A percentile compares a stretch with the other conserved stretches of the same genome.
These are phyloP conservation scores for Aquanectria penicillioides DNA, from an alignment of 2,329 filamentous ascomycete species.

Conservation along the genomic window DNA sequence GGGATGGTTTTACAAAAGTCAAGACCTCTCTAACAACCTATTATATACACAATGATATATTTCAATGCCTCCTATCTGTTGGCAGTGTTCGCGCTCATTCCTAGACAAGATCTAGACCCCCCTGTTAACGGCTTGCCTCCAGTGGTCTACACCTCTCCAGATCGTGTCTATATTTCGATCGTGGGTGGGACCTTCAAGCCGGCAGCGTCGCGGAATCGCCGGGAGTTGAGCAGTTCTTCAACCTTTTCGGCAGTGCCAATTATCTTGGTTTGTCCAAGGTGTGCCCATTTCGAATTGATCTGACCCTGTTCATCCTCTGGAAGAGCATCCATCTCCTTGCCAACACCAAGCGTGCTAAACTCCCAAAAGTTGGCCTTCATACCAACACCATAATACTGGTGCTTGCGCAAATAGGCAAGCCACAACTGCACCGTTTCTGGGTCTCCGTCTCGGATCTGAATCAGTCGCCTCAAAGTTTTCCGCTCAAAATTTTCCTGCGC, in stretches of 20 bases:
- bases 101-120: not conserved
- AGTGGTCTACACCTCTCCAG: not conserved
- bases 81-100: not conserved
- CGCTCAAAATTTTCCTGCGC: conserved; percentile 97
- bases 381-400: conserved; percentile 94
- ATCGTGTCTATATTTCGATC: conserved; percentile 23
- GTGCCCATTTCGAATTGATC: conserved; percentile 63
- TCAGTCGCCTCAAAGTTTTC: conserved; percentile 83
- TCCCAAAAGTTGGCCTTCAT: conserved; percentile 99
- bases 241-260: conserved; percentile 64
- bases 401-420: conserved; percentile 91
- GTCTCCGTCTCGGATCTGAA: conserved; percentile 93
- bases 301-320: conserved; percentile 40
- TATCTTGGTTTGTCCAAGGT: conserved; percentile 63
- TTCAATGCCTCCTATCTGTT: conserved; percentile 1
- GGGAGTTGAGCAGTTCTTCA: conserved; percentile 64
- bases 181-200: conserved; percentile 42
- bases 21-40: conserved; percentile 33
- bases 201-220: conserved; percentile 56
- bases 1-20: conserved; percentile 34
- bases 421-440: conserved; percentile 89
- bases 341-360: conserved; percentile 74
- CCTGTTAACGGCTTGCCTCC: not conserved
- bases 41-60: conserved; percentile 39
- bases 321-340: conserved; percentile 38